Evolutionary conservation across 305 asterid genomes (phyloP), one percentile per base, ranked within the genome.

Genomic region (Solanum hybrid): DNA sequence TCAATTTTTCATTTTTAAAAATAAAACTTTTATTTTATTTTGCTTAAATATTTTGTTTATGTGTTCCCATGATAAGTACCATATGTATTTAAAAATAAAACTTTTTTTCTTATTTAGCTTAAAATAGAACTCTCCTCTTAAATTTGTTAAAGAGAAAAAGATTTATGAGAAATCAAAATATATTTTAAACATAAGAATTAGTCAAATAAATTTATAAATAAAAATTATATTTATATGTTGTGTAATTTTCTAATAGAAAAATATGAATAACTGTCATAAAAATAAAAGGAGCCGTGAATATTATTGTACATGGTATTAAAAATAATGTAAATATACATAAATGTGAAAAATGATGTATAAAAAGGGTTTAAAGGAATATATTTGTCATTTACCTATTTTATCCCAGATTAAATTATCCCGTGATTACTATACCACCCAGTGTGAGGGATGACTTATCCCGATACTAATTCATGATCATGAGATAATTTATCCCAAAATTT

Each of bases 381-480:
- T 57, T 6, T 18, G 0, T 7, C 24, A 57, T 57, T 57, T 20
- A 18, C 4, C 2, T 57, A 57, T 57, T 57, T 18, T 57, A 57
- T 57, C 4, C 0, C 9, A 3, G 0, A 18, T 2, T 57, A 18
- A 57, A 0, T 57, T 57, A 18, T 57, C 2, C 2, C 10, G 11
- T 18, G 1, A 57, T 57, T 57, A 18, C 2, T 0, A 3, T 57
- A 18, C 4, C 69, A 18, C 11, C 4, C 24, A 57, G 6, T 57
- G 4, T 18, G 4, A 57, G 0, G 10, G 0, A 57, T 57, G 1
- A 57, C 24, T 57, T 18, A 51, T 51, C 2, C 0, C 1, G 0
- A 2, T 51, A 16, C n/a, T 51, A 51, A 51, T 51, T 51, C 10
- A 51, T 51, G 7, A 51, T 16, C 9, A 6, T 6, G 9, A 6